These are phyloP conservation scores for Linanthus parryae DNA, from an alignment of 148 eudicot species.

Conservation along the genomic window DNA sequence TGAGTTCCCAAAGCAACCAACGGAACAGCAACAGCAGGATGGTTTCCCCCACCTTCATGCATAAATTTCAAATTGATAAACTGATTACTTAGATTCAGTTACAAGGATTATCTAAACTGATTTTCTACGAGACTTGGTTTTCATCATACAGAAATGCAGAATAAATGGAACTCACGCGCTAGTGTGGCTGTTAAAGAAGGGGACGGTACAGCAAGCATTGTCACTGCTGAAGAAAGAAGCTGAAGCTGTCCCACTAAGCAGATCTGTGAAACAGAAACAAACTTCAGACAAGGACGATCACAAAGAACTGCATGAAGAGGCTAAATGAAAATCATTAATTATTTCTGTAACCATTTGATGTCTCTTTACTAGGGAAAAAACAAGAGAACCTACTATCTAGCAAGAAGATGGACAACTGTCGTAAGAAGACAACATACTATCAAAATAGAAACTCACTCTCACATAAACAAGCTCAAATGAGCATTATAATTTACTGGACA, in stretches of 20 bases:
- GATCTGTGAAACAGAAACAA: constrained; percentile 41
- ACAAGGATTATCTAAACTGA: no score
- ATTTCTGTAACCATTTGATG: no score
- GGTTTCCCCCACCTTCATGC: constrained; percentile 88
- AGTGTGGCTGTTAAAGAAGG: constrained; percentile 95
- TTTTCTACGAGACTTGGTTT: neutral
- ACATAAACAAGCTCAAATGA: no score
- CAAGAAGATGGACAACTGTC: no score
- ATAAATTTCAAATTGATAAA: constrained; percentile 17
- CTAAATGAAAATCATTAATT: neutral
- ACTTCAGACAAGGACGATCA: constrained; percentile 9
- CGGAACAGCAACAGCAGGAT: constrained; percentile 95
- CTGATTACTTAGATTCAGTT: constrained; percentile 6
- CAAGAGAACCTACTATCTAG: no score
- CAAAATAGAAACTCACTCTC: no score
- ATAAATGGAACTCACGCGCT: constrained; percentile 67
- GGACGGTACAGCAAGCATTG: constrained; percentile 94
- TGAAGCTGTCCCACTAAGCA: constrained; percentile 91
- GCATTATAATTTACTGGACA: no score
- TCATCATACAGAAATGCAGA: constrained; percentile 12
- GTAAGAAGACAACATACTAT: no score
- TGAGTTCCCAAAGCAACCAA: constrained; percentile 97
- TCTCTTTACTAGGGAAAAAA: no score
- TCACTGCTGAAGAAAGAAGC: constrained; percentile 90
- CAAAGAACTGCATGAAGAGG: neutral